phyloP scores from a whole-genome alignment of 345 rosid genomes.

The Aurinia saxatilis region DNA sequence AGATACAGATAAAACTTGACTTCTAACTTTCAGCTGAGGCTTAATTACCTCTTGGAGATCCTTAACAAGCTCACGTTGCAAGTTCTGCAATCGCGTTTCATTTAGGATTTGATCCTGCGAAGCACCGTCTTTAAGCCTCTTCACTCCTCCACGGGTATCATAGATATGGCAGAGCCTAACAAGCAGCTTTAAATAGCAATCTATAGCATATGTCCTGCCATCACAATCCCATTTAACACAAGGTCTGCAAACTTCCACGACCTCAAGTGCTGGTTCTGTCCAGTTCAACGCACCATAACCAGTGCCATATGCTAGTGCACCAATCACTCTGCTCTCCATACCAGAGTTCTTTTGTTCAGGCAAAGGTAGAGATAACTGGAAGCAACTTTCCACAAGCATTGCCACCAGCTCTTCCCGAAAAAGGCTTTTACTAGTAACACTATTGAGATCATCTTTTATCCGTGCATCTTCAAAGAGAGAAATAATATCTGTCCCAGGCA shows the following conservation, averaged over 20 bases:
- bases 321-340: constrained; percentile 98
- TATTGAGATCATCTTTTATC: constrained; percentile 84
- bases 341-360: constrained; percentile 88
- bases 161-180: constrained; percentile 92
- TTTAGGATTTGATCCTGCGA: constrained; percentile 94
- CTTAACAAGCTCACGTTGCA: constrained; percentile 88
- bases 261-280: constrained; percentile 97
- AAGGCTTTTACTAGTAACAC: constrained; percentile 68
- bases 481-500: constrained; percentile 89
- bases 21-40: background rate
- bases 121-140: constrained; percentile 96
- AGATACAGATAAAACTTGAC: background rate
- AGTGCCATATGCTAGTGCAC: constrained; percentile 98
- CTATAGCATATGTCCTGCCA: constrained; percentile 93
- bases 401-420: constrained; percentile 97
- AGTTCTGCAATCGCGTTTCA: constrained; percentile 85
- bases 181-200: constrained; percentile 91
- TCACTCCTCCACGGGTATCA: constrained; percentile 96
- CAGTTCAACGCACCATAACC: constrained; percentile 98
- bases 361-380: constrained; percentile 93
- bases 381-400: constrained; percentile 95
- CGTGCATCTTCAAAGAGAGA: constrained; percentile 94
- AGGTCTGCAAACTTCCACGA: constrained; percentile 96
- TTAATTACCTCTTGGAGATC: constrained; percentile 75
- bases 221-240: constrained; percentile 99